Base-by-base conservation (phyloP, 495 filamentous ascomycete species). In the Trichodelitschia bisporula region DNA sequence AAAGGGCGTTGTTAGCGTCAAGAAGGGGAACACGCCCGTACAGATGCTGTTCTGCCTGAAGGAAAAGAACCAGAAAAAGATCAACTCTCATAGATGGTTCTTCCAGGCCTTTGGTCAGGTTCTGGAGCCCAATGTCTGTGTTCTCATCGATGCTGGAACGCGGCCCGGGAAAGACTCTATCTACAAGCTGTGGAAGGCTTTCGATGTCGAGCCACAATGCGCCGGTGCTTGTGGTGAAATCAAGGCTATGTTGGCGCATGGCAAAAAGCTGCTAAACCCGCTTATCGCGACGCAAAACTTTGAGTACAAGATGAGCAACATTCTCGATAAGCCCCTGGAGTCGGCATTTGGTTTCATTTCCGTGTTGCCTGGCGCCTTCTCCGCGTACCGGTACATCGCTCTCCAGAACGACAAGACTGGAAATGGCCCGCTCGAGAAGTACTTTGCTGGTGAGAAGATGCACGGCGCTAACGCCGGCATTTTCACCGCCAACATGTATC, bases 51-150 rank as follows among this genome's bases (percentile, higher is more conserved):
- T 99, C 60, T 99, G 89, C 46, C 50, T 99, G 38, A 99, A 99
- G 60, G 89, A 99, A 50, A 90, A 93, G 61, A 99, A 99, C 46
- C 82, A 92, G 59, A 99, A 99, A 60, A 99, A 99, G 58, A 95
- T 99, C 62, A 99, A 99, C 47, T 93, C 84, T 1, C 89, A 99
- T 47, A 59, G 89, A 41, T 99, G 89, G 89, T 93, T 95, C 57
- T 95, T 99, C 66, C 75, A 92, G 45, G 89, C 84, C 0, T 99
- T 99, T 49, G 89, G 89, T 30, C 64, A 66, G 24, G 76, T 95
- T 6, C 54, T 99, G 13, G 70, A 99, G 27, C 89, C 89, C 8
- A 95, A 93, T 40, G 84, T 95, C 34, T 95, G 89, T 44, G 80
- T 93, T 19, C 62, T 99, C 33, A 70, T 99, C 40, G 89, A 99